Conservation (phyloP, 176 grass and related monocot genomes). For the Oryza glumipatula region DNA sequence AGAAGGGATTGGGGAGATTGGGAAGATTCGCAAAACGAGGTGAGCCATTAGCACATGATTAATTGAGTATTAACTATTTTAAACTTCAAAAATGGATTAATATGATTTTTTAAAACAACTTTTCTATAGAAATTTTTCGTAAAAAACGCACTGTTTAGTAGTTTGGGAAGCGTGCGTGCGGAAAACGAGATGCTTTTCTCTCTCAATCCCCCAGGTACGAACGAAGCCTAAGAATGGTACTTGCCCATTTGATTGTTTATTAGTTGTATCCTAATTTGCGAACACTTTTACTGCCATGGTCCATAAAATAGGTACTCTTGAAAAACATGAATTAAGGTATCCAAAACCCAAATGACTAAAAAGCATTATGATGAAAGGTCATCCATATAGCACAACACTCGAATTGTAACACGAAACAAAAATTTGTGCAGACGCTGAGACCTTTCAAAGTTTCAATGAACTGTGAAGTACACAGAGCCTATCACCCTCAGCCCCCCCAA, state of each 20-base stretch:
- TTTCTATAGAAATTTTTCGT: too few relatives aligned
- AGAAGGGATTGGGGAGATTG: too few relatives aligned
- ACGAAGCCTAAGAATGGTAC: neutral
- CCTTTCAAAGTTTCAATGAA: neutral
- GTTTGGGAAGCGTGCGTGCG: too few relatives aligned
- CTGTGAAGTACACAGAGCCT: neutral
- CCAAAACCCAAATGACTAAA: neutral
- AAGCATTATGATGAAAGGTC: neutral
- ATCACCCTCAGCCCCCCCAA: neutral
- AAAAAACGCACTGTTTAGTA: too few relatives aligned
- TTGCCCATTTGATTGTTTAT: neutral
- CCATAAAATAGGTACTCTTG: neutral
- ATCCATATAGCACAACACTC: neutral
- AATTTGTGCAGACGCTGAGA: neutral
- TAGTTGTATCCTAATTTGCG: neutral
- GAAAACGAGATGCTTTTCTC: too few relatives aligned
- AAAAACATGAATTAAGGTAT: neutral
- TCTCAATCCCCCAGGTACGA: too few relatives aligned
- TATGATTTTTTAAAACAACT: too few relatives aligned
- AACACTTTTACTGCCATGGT: conserved; percentile 19
- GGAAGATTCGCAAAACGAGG: too few relatives aligned
- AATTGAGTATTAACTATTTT: too few relatives aligned
- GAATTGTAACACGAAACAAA: neutral
- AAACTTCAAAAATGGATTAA: too few relatives aligned
- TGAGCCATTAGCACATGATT: too few relatives aligned